Base-by-base conservation (phyloP, 805 yeast genomes). In the Candida xiaguanensis region DNA sequence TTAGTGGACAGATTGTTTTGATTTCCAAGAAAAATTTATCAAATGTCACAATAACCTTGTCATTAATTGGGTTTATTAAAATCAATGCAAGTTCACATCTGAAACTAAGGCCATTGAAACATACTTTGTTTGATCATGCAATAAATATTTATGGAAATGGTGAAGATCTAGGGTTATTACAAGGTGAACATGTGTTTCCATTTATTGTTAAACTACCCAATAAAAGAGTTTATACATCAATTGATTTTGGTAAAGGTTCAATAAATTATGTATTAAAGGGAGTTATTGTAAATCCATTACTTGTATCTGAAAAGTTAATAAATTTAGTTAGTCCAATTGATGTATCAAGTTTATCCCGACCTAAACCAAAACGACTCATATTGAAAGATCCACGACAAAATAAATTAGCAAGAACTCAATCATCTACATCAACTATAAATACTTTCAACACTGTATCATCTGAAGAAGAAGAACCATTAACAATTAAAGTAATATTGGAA, bases 111-210 rank as follows among this genome's bases (percentile, higher is more conserved):
- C 75, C 77, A 8, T 70, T 72, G 38, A 75, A 75, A 39, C 70
- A 72, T 34, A 56, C 59, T 17, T 54, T 82, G n/a, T 77, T 81
- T 57, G 72, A 77, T 36, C 84, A 78, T 53, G 72, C 78, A 9
- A 74, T 80, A 8, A 58, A 67, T 25, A 68, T 83, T 14, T 82
- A 79, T 50, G 89, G 89, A 1, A 24, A 12, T 17, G 41, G 24
- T 3, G 36, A 39, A 24, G 53, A 57, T 30, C 67, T 59, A 42
- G 85, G 85, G 0, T 56, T 85, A n/a, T 74, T 78, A 14, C 78
- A 79, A 51, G 96, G 96, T 30, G 91, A 85, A 53, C 96, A 89
- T 59, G 64, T 86, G 25, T 89, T 90, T 55, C 95, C 95, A 15
- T 90, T 89, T 54, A 77, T 83, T 34, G 85, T 89, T 31, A 82